Base-by-base conservation (phyloP, 345 rosid genomes). In the Trapa bicornis region DNA sequence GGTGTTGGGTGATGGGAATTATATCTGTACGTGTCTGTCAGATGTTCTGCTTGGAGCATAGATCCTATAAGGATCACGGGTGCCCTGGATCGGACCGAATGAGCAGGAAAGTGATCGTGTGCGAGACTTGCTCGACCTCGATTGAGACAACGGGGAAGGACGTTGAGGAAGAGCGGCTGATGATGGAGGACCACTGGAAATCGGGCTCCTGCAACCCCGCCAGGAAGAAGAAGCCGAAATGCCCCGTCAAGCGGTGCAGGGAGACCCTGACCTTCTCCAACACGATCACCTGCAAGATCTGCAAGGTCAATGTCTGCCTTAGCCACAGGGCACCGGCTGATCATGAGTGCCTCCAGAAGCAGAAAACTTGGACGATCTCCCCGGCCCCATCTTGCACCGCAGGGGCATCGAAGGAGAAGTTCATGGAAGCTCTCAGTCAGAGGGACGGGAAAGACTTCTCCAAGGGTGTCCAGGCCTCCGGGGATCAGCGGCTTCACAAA, bases 11-110 rank as follows among this genome's bases (percentile, higher is more conserved):
- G 2, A 33, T 29, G 37, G 61, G 61, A 32, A 35, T 58, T 3
- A 32, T 22, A 22, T 22, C 29, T 22, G 29, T 22, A 22, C 29
- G 29, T 22, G 29, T 22, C 29, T 22, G 29, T 58, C n/a, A 86
- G 96, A 92, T 83, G 37, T 89, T 86, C 48, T 93, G 98, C 74
- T 42, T 74, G 67, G 97, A 88, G 48, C 97, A 88, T 73, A 79
- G 94, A 68, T 85, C 88, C 4, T 85, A 67, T 68, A 81, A 81
- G 74, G 78, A 90, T 4, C 98, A 93, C 50, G 75, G 74, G 4
- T 93, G 98, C 74, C 85, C 89, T 1, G 81, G 79, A 74, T 47
- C 94, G 1, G 89, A 86, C 22, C 71, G 57, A 33, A 72, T 67
- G 15, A 93, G 86, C 85, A 77, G 97, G 61, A 84, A 79, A 33